Conservation (phyloP, 1,284 basidiomycete species). For the Phylloboletellus chloephorus region DNA sequence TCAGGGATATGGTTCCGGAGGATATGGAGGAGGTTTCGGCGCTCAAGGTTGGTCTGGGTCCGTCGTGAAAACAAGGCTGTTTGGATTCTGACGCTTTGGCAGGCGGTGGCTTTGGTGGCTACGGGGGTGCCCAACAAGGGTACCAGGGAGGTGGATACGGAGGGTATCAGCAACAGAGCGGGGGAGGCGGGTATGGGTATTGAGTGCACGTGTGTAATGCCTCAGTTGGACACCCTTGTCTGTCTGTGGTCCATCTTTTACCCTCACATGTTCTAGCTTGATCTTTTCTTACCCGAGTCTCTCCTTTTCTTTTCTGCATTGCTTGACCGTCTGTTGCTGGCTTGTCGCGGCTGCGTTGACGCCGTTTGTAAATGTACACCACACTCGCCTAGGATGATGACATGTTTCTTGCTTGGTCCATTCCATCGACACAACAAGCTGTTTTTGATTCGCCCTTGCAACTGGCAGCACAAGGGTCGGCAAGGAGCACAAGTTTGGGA, state of each 20-base stretch:
- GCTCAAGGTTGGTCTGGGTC: slow-evolving; percentile 15
- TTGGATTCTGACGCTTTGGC: neutral
- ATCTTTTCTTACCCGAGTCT: neutral
- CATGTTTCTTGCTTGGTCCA: slow-evolving; percentile 1
- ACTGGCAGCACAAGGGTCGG: slow-evolving; percentile 8
- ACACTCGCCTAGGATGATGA: slow-evolving; percentile 3
- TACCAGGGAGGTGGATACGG: slow-evolving; percentile 23
- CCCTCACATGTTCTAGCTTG: too few species aligned
- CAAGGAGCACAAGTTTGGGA: slow-evolving; percentile 7
- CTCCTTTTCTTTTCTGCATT: slow-evolving; percentile 7
- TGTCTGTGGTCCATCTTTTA: too few species aligned
- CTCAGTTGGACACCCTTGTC: too few species aligned
- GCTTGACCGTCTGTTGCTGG: slow-evolving; percentile 1
- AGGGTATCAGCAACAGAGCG: slow-evolving; percentile 20
- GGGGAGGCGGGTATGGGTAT: slow-evolving; percentile 22
- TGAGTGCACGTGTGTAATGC: slow-evolving; percentile 11
- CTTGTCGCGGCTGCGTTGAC: slow-evolving; percentile 4
- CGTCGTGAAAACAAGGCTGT: neutral
- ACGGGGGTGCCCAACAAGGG: slow-evolving; percentile 17
- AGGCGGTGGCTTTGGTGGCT: slow-evolving; percentile 17
- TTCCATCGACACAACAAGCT: slow-evolving; percentile 10
- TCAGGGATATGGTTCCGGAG: slow-evolving; percentile 23
- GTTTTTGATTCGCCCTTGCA: too few species aligned
- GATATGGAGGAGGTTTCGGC: slow-evolving; percentile 15
- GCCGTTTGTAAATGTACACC: slow-evolving; percentile 19